Percentiles rank a stretch among this genome's conserved stretches.
phyloP scores from a whole-genome alignment of 2,329 filamentous ascomycete species.

The Byssochlamys sp. region DNA sequence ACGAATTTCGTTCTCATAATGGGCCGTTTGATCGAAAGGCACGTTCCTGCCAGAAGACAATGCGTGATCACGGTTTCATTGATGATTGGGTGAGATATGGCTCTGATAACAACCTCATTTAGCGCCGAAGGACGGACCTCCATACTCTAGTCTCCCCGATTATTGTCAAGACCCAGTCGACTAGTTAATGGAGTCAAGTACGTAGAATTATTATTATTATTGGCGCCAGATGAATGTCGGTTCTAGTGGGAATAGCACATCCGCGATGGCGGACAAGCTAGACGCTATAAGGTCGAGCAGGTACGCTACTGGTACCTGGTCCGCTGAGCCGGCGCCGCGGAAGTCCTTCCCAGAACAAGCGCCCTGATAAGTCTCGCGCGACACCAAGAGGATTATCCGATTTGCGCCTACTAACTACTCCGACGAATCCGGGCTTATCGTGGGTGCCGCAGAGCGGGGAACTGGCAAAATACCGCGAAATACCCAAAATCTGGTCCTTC shows the following conservation, averaged over 20 bases:
- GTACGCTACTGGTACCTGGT: slow-evolving; percentile 11
- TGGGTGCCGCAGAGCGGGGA: not conserved
- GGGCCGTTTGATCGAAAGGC: not conserved
- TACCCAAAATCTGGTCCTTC: not conserved
- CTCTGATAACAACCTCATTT: not conserved
- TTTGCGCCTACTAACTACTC: not conserved
- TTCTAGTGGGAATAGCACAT: slow-evolving; percentile 14
- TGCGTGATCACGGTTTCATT: not conserved
- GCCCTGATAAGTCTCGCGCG: not conserved
- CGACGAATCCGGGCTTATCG: not conserved
- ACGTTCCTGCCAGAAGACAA: not conserved
- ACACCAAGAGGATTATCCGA: not conserved
- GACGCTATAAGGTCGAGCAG: not conserved
- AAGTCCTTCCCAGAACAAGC: slow-evolving; percentile 8
- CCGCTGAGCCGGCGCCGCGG: slow-evolving; percentile 9
- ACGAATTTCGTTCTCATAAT: slow-evolving; percentile 2
- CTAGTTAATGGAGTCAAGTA: not conserved
- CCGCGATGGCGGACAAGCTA: slow-evolving; percentile 15
- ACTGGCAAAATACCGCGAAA: too few relatives aligned
- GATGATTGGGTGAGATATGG: not conserved
- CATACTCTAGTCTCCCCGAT: not conserved
- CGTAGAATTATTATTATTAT: not conserved
- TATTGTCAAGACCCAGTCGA: not conserved
- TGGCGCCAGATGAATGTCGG: slow-evolving; percentile 6
- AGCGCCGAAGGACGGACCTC: not conserved